Percentiles rank a stretch among this genome's conserved stretches.
Conservation (phyloP, 306 rosid genomes). For the Medicago ruthenica region DNA sequence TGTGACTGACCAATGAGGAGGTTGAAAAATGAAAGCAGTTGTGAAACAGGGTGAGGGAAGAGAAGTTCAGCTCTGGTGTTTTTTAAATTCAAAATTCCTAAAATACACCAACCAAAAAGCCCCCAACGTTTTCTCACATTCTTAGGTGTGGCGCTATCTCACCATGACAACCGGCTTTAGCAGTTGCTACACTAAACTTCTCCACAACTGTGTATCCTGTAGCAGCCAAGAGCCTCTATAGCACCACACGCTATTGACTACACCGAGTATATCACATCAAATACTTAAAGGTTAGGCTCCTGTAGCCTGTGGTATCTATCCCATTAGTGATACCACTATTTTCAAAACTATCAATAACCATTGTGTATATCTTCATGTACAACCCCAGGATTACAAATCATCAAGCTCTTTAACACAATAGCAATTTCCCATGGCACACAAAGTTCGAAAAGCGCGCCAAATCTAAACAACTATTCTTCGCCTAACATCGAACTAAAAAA, state of each 20-base stretch:
- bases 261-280: not conserved
- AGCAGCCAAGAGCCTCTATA: not conserved
- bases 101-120: not conserved
- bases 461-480: not conserved
- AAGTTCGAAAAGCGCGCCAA: not conserved
- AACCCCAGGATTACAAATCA: slow-evolving; percentile 7
- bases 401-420: not conserved
- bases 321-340: not conserved
- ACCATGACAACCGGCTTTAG: no score
- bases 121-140: not conserved
- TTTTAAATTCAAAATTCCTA: not conserved
- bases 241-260: not conserved
- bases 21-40: not conserved
- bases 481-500: not conserved
- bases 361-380: not conserved
- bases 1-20: not conserved
- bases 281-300: not conserved
- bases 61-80: not conserved
- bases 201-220: not conserved
- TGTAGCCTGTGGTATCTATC: not conserved
- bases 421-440: slow-evolving; percentile 11
- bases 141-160: not conserved
- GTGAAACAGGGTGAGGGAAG: not conserved
- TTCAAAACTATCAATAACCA: not conserved
- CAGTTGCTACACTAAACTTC: not conserved